Conservation (phyloP, 2,329 filamentous ascomycete genomes). For the Fonsecaea pugnacius region DNA sequence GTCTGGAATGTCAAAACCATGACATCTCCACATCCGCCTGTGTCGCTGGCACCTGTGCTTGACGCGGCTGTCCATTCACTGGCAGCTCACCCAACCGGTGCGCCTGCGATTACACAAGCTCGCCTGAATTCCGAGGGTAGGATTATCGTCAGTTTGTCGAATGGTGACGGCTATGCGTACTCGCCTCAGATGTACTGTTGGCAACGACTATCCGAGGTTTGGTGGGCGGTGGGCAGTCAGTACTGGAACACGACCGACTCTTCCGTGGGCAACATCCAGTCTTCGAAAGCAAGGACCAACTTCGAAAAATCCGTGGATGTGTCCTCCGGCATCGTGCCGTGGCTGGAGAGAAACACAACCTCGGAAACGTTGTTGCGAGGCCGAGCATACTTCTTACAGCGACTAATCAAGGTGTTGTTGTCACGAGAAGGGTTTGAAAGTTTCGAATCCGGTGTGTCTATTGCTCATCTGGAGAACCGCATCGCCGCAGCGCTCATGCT, state of each 20-base stretch:
- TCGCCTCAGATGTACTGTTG: conserved; percentile 82
- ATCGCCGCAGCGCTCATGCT: conserved; percentile 86
- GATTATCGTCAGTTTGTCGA: conserved; percentile 86
- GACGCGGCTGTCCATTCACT: conserved; percentile 83
- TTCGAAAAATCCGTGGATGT: conserved; percentile 62
- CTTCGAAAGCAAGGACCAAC: conserved; percentile 65
- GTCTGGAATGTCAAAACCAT: conserved; percentile 91
- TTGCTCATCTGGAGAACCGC: conserved; percentile 93
- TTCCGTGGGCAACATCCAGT: conserved; percentile 74
- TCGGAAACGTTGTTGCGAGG: conserved; percentile 90
- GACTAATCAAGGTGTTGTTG: conserved; percentile 85
- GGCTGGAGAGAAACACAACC: conserved; percentile 91
- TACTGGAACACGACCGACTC: conserved; percentile 99
- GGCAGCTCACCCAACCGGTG: conserved; percentile 75
- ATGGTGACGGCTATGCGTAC: conserved; percentile 93
- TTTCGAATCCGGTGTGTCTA: conserved; percentile 87
- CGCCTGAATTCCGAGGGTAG: conserved; percentile 86
- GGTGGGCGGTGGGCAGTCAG: conserved; percentile 97
- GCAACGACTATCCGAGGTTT: conserved; percentile 94
- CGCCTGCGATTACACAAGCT: conserved; percentile 85
- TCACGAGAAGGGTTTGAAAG: conserved; percentile 89
- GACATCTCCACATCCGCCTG: conserved; percentile 82
- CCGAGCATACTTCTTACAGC: conserved; percentile 85
- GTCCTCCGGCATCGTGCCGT: conserved; percentile 90
- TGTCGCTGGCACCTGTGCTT: conserved; percentile 84